These are phyloP conservation scores for Platanus orientalis DNA, from an alignment of 164 flowering plant genomes.

Conservation along the genomic window DNA sequence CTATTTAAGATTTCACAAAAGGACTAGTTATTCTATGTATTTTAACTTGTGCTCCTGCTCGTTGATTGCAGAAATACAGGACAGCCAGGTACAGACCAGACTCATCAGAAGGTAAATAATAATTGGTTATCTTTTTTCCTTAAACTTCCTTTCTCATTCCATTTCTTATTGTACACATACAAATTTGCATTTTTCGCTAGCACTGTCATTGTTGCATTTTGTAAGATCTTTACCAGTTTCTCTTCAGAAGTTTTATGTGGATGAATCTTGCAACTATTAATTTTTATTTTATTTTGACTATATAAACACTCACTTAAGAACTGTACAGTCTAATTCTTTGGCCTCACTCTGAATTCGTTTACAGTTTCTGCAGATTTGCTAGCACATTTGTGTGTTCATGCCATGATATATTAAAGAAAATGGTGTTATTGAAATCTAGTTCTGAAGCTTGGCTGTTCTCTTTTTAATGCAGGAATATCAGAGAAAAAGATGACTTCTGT, in stretches of 20 bases:
- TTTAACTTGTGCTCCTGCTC: conserved; percentile 10
- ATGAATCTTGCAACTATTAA: conserved; percentile 4
- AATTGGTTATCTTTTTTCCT: background rate
- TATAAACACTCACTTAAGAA: background rate
- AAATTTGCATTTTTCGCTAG: background rate
- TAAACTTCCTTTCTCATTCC: background rate
- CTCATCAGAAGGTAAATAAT: conserved; percentile 62
- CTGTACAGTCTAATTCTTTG: background rate
- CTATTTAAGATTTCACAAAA: background rate
- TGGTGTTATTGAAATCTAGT: too few species aligned
- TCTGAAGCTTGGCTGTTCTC: conserved; percentile 5
- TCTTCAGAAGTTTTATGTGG: background rate
- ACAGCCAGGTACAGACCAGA: conserved; percentile 94
- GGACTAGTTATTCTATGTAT: too few species aligned
- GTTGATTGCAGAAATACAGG: conserved; percentile 83
- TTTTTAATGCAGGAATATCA: conserved; percentile 46
- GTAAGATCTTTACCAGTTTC: background rate
- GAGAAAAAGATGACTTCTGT: conserved; percentile 53
- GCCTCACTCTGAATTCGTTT: background rate
- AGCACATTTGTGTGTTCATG: too few species aligned
- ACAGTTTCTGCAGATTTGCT: background rate
- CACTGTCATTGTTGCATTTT: background rate
- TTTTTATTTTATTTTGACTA: background rate
- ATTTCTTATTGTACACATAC: background rate
- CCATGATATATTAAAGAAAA: too few species aligned